Evolutionary conservation across 1,139 yeast species (phyloP), one percentile per base, ranked within the genome.

Genomic region (Saccharomyces pastorianus): DNA sequence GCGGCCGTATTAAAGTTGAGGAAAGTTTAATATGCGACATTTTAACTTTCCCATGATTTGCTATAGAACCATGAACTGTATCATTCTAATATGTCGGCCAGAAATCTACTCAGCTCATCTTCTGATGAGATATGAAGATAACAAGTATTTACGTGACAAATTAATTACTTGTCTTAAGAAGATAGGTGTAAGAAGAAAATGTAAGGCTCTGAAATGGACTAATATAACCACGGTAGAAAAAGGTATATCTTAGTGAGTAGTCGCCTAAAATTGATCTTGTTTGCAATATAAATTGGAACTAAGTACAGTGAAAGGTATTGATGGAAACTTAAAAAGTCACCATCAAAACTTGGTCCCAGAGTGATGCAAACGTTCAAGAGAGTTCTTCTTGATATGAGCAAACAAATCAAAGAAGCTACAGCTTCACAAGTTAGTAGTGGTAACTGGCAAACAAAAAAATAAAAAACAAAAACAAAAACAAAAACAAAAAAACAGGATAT

Each of bases 131-230:
- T 31, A 31, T 31, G 34, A 31, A 31, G 34, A 31, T 23, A 4
- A 13, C 13, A 31, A 14, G 23, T 38, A 4, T 8, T 17, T 38
- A 7, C 14, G 9, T 14, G 1, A 8, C 20, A 8, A 4, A 38
- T 25, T 7, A 9, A 23, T 31, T 11, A 31, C 34, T 20, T 20
- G 23, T 38, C 8, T 8, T 4, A 38, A 38, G 44, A 38, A 5
- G 1, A 9, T 17, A 3, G 1, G 11, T 38, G 2, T 9, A 20
- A 38, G 13, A 4, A 47, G 11, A 7, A 32, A 9, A 32, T 48
- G 14, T 48, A 26, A 26, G 47, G 47, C 51, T 20, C 0, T 48
- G 51, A 47, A 47, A 47, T 48, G 51, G 47, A 48, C 47, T 29
- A 48, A 48, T 48, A 48, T 48, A 48, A 31, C 47, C 47, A 48